Evolutionary conservation across 1,284 basidiomycete genomes (phyloP), one percentile per base, ranked within the genome.

Genomic region (Neonothopanus nambi): DNA sequence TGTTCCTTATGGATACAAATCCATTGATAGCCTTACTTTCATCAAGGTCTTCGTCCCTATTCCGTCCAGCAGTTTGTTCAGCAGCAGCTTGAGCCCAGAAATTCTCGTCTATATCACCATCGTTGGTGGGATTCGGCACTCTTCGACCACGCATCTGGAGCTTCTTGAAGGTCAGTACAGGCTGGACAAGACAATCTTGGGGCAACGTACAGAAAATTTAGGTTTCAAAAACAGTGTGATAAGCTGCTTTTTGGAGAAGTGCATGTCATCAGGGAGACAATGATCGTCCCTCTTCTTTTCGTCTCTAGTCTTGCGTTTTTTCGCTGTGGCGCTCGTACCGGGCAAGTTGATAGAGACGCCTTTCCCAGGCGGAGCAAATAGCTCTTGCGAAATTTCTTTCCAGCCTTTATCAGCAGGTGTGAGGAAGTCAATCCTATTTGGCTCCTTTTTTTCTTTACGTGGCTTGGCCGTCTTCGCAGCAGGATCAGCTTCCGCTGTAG

Each of bases 61-160:
- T 67, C 6, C 78, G 78, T 30, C 76, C 81, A 13, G 79, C 85
- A 13, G 83, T 89, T 65, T 91, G 84, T 54, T 90, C 84, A 1
- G 89, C 90, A 5, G 93, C 93, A 15, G 92, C 91, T 61, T 92
- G 87, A 0, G 93, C 94, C 96, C 96, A 98, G 74, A 95, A 97
- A 57, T 90, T 86, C 68, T 93, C 93, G 65, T 97, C 94, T 21
- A 95, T 87, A 67, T 95, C 93, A 36, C 88, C 92, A 59, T 91
- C 86, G 26, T 77, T 76, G 48, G 79, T 77, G 57, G 86, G 82
- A 48, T 81, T 72, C 40, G 72, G 70, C 15, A 77, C 82, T 43
- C 77, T 76, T 54, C 82, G 81, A 11, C 89, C 87, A 17, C 91
- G 84, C 89, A 92, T 91, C 65, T 85, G 87, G 18, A 95, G 70